Evolutionary conservation across 805 yeast genomes (phyloP).

Genomic region (Dipodascus geniculatus): DNA sequence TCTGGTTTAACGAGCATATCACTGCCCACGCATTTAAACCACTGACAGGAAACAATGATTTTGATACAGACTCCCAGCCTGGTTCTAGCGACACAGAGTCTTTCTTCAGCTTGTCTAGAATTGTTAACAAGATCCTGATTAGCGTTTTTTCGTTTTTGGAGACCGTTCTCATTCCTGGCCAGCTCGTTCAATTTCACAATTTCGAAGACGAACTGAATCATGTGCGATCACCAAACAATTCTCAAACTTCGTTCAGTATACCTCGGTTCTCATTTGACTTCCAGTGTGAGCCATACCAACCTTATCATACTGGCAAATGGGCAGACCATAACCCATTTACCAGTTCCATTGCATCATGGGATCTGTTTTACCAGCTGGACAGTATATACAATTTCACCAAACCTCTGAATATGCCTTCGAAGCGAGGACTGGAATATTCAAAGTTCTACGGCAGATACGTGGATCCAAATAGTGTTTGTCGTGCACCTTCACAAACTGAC

Average conservation of each 20-base stretch:
- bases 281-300: background rate
- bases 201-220: background rate
- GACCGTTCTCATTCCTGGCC: background rate
- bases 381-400: constrained; percentile 11
- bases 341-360: constrained; percentile 25
- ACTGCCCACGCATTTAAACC: constrained; percentile 15
- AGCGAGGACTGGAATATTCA: background rate
- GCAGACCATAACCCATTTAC: constrained; percentile 16
- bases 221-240: background rate
- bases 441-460: constrained; percentile 14
- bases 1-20: constrained; percentile 47
- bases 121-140: background rate
- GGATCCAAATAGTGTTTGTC: constrained; percentile 7
- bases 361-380: constrained; percentile 20
- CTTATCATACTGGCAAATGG: background rate
- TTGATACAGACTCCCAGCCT: background rate
- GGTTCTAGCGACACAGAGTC: background rate
- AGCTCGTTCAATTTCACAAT: background rate
- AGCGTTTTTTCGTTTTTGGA: background rate
- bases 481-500: background rate
- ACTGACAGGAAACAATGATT: background rate
- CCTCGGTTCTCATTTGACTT: constrained; percentile 1
- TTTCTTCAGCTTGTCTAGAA: background rate
- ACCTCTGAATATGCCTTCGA: constrained; percentile 7
- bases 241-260: background rate